phyloP scores from a whole-genome alignment of 192 early-diverging fungal genomes.

The Kappamyces sp. region DNA sequence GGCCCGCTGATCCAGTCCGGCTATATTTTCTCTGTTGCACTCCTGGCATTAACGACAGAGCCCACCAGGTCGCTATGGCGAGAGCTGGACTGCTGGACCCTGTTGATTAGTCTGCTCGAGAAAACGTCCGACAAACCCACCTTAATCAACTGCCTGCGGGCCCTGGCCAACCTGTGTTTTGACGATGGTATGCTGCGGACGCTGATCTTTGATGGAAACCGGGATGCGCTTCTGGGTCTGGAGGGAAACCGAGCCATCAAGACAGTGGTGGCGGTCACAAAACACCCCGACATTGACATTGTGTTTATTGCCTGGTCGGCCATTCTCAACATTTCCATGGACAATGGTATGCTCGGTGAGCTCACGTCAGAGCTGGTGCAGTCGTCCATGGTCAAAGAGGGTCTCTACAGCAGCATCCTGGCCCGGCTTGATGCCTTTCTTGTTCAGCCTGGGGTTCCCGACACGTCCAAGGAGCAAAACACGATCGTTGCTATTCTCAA shows the following conservation, averaged over 20 bases:
- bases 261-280: background rate
- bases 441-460: background rate
- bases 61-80: too few relatives aligned
- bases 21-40: too few relatives aligned
- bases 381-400: background rate
- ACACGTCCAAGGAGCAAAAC: background rate
- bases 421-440: background rate
- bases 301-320: constrained; percentile 32
- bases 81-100: too few relatives aligned
- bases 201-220: constrained; percentile 19
- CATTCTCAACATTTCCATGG: constrained; percentile 46
- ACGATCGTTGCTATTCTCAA: background rate
- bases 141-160: constrained; percentile 18
- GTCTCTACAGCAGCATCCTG: too few relatives aligned
- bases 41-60: too few relatives aligned
- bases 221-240: constrained; percentile 16
- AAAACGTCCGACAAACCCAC: too few relatives aligned
- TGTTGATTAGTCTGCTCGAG: too few relatives aligned
- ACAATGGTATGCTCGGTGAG: constrained; percentile 29
- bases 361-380: background rate
- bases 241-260: constrained; percentile 9
- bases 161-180: constrained; percentile 46
- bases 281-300: constrained; percentile 17
- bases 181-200: constrained; percentile 37
- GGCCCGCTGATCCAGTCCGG: too few relatives aligned